Conservation (phyloP, 306 rosid species). For the Begonia peltatifolia region DNA sequence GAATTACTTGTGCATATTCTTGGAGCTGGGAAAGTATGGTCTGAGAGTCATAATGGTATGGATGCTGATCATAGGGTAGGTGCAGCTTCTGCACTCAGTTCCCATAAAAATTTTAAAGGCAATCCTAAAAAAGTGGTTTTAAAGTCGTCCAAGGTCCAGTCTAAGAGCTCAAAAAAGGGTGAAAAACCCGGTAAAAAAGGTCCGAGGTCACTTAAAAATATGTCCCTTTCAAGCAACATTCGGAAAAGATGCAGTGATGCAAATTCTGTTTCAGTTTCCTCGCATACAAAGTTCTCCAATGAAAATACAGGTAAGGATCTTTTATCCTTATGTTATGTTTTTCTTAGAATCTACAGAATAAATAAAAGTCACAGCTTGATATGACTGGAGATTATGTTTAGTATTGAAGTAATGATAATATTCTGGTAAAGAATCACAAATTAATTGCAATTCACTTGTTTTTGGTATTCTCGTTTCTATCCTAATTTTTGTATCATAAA, state of each 20-base stretch:
- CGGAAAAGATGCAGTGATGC: conserved; percentile 44
- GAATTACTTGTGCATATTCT: conserved; percentile 58
- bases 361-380: too few relatives aligned
- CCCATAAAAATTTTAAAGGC: conserved; percentile 27
- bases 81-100: conserved; percentile 26
- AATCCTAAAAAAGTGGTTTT: conserved; percentile 32
- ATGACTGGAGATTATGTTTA: too few relatives aligned
- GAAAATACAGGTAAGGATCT: conserved; percentile 58
- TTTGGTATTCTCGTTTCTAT: too few relatives aligned
- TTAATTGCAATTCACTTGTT: too few relatives aligned
- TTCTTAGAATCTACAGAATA: background rate
- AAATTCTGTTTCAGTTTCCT: conserved; percentile 33
- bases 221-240: conserved; percentile 30
- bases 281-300: conserved; percentile 40
- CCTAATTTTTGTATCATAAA: too few relatives aligned
- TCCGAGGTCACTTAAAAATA: conserved; percentile 36
- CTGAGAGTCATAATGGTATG: conserved; percentile 44
- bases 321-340: background rate
- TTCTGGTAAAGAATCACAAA: too few relatives aligned
- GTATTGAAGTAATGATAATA: too few relatives aligned
- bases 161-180: conserved; percentile 32
- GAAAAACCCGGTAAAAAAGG: conserved; percentile 35
- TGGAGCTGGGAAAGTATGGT: conserved; percentile 39
- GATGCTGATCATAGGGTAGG: conserved; percentile 20
- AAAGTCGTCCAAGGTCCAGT: conserved; percentile 27